A percentile compares a stretch with the other conserved stretches of the same genome.
phyloP scores from a whole-genome alignment of 495 filamentous ascomycete species.

The Neurospora discreta region DNA sequence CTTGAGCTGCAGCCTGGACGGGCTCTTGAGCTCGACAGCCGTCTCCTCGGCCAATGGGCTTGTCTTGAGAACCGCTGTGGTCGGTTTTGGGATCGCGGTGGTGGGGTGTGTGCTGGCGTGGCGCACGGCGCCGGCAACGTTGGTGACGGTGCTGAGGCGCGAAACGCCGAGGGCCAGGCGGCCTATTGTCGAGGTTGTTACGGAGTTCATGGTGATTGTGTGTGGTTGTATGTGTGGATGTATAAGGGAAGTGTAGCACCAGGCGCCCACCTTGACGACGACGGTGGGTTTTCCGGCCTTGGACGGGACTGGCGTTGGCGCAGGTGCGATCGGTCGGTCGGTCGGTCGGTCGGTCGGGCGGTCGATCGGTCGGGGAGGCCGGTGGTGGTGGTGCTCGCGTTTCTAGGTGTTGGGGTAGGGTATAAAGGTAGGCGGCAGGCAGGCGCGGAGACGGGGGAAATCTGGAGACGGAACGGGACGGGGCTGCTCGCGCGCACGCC shows the following conservation, averaged over 20 bases:
- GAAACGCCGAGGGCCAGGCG: conserved; percentile 4
- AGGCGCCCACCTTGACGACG: neutral
- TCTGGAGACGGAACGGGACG: neutral
- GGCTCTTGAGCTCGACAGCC: neutral
- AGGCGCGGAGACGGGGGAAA: neutral
- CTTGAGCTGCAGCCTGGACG: neutral
- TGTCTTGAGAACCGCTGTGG: neutral
- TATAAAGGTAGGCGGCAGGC: neutral
- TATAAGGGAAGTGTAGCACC: neutral
- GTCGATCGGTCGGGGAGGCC: neutral
- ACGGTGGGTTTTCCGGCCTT: neutral
- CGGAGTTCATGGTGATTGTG: conserved; percentile 1
- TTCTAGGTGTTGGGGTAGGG: neutral
- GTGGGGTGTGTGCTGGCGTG: conserved; percentile 1
- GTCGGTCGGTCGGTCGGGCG: neutral
- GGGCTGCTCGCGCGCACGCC: neutral
- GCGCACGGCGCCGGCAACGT: conserved; percentile 3
- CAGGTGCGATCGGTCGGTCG: neutral
- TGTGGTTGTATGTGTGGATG: neutral
- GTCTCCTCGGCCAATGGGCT: neutral
- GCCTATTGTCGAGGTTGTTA: conserved; percentile 2
- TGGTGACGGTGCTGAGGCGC: neutral
- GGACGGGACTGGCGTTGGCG: neutral
- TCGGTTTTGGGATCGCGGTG: neutral
- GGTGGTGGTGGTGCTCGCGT: neutral